A percentile compares a stretch with the other conserved stretches of the same genome.
Evolutionary conservation across 2,329 filamentous ascomycete species (phyloP).

Genomic region (Helicocarpus griseus): DNA sequence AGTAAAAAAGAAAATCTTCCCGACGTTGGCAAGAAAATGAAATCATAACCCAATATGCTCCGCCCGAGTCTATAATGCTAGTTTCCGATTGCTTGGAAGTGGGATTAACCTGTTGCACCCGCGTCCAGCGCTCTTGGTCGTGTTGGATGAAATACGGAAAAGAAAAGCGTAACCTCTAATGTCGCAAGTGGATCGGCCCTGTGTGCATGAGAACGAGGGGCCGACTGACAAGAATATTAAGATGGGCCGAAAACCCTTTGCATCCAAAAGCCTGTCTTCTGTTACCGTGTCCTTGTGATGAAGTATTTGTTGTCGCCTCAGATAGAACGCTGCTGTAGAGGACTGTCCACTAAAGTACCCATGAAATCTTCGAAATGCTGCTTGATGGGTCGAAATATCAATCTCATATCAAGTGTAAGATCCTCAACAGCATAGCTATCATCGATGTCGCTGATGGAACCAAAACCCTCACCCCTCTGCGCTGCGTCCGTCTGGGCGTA

Average conservation of each 20-base stretch:
- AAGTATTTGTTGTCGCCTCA: background rate
- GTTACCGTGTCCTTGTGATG: background rate
- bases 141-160: background rate
- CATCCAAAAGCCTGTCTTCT: no score
- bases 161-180: background rate
- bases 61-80: constrained; percentile 15
- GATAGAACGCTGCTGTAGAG: background rate
- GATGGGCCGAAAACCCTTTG: no score
- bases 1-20: background rate
- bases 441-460: constrained; percentile 59
- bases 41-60: constrained; percentile 10
- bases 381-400: constrained; percentile 54
- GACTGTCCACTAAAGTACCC: background rate
- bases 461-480: constrained; percentile 56
- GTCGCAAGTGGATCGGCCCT: background rate
- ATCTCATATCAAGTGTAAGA: constrained; percentile 60
- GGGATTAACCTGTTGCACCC: constrained; percentile 6
- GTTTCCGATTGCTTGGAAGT: constrained; percentile 10
- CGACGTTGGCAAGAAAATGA: background rate
- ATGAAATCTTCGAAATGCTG: background rate
- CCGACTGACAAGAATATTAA: background rate
- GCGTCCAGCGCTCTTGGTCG: constrained; percentile 10
- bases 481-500: constrained; percentile 56
- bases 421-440: constrained; percentile 55
- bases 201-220: background rate